phyloP scores from a whole-genome alignment of 371 early-diverging fungal genomes.

The Saksenaea oblongispora region DNA sequence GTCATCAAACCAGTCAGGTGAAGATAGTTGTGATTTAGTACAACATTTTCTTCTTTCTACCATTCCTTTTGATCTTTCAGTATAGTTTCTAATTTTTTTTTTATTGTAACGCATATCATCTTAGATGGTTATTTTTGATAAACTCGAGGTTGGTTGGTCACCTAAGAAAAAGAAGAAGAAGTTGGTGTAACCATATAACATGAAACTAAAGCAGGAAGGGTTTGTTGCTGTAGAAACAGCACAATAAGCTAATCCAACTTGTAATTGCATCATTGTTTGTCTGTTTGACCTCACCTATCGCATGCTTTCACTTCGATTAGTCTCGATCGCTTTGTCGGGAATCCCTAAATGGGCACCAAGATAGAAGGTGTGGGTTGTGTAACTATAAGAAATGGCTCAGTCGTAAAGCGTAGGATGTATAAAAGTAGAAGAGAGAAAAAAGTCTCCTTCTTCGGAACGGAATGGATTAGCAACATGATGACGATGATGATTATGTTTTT shows the following conservation, averaged over 20 bases:
- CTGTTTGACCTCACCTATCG: constrained; percentile 1
- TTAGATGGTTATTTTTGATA: not conserved
- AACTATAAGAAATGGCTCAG: not conserved
- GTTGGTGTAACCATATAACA: not conserved
- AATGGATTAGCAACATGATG: constrained; percentile 3
- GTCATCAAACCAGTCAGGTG: not conserved
- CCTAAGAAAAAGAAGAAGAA: not conserved
- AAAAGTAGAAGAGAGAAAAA: not conserved
- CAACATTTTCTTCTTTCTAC: not conserved
- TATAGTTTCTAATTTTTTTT: not conserved
- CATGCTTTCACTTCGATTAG: not conserved
- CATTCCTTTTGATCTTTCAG: not conserved
- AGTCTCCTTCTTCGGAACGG: not conserved
- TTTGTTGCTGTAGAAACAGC: not conserved
- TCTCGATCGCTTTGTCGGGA: not conserved
- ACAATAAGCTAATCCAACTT: not conserved
- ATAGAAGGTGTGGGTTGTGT: not conserved
- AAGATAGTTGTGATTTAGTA: not conserved
- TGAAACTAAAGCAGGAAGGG: not conserved
- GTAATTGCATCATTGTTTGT: constrained; percentile 5
- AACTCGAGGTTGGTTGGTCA: not conserved
- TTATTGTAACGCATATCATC: not conserved
- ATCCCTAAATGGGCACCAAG: not conserved
- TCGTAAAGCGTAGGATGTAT: not conserved
- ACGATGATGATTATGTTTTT: not conserved